Evolutionary conservation across 2,329 filamentous ascomycete genomes (phyloP).

Genomic region (Neonectria punicea): DNA sequence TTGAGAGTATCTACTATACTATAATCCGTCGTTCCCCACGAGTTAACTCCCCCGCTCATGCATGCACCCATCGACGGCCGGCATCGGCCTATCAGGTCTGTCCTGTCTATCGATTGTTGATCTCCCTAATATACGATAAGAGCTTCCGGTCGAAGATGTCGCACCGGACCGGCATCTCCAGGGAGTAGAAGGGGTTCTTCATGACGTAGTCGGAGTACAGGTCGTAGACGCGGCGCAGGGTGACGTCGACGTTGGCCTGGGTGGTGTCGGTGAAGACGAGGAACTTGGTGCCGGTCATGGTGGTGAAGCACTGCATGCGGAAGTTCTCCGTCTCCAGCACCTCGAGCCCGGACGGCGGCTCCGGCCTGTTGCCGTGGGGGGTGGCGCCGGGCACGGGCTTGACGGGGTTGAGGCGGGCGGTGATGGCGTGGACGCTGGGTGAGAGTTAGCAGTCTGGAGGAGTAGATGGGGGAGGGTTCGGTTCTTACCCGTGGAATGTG

Average conservation of each 20-base stretch:
- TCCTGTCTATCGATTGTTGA: conserved; percentile 65
- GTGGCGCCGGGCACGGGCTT: conserved; percentile 50
- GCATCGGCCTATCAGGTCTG: neutral
- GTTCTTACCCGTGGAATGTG: conserved; percentile 87
- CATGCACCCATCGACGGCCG: neutral
- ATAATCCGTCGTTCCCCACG: conserved; percentile 20
- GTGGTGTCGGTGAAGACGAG: conserved; percentile 91
- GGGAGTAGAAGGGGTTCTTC: conserved; percentile 99
- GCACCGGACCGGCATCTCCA: conserved; percentile 97
- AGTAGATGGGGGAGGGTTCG: conserved; percentile 21
- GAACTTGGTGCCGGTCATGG: conserved; percentile 94
- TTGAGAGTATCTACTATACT: conserved; percentile 10
- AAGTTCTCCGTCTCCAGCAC: conserved; percentile 95
- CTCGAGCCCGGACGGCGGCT: conserved; percentile 82
- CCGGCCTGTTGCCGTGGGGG: conserved; percentile 61
- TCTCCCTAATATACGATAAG: conserved; percentile 80
- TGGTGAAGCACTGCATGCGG: conserved; percentile 94
- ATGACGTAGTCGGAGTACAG: conserved; percentile 97
- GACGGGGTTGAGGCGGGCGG: conserved; percentile 69
- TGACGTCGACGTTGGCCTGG: conserved; percentile 86
- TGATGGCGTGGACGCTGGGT: conserved; percentile 74
- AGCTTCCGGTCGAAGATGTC: conserved; percentile 94
- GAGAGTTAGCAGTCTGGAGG: conserved; percentile 21
- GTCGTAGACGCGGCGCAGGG: conserved; percentile 89
- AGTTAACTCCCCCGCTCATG: conserved; percentile 9